Evolutionary conservation across 306 rosid genomes (phyloP).

Genomic region (Cicer yamashitae): DNA sequence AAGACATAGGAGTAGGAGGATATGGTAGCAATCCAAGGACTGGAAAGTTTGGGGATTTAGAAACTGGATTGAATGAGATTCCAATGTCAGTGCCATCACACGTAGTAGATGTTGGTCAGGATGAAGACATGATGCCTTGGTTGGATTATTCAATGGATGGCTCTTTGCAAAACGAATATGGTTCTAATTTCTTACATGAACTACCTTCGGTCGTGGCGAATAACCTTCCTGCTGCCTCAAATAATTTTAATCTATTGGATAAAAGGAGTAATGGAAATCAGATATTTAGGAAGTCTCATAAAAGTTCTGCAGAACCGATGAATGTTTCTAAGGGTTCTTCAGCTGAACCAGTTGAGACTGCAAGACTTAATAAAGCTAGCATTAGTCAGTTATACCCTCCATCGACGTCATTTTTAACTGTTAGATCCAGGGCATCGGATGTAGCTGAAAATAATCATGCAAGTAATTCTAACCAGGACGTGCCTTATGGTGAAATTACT

Average conservation of each 20-base stretch:
- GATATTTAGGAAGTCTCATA: conserved; percentile 56
- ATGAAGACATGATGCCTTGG: conserved; percentile 84
- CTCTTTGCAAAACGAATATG: conserved; percentile 67
- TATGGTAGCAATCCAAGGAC: conserved; percentile 50
- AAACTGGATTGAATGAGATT: conserved; percentile 63
- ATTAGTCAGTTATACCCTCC: conserved; percentile 52
- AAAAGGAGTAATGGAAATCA: conserved; percentile 57
- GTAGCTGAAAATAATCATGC: conserved; percentile 50
- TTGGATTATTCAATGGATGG: conserved; percentile 77
- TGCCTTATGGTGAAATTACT: conserved; percentile 51
- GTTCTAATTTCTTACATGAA: conserved; percentile 76
- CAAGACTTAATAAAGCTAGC: conserved; percentile 50
- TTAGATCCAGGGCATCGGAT: conserved; percentile 59
- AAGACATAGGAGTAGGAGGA: conserved; percentile 50
- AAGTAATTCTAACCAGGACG: conserved; percentile 48
- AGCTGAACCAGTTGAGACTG: conserved; percentile 51
- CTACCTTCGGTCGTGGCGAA: conserved; percentile 60
- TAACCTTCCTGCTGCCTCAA: conserved; percentile 50
- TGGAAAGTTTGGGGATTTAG: conserved; percentile 65
- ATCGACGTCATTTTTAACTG: conserved; percentile 56
- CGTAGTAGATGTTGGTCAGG: conserved; percentile 67
- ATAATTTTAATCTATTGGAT: conserved; percentile 54
- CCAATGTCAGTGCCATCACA: conserved; percentile 68
- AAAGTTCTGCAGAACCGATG: conserved; percentile 58
- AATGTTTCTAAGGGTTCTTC: conserved; percentile 59